Base-by-base conservation (phyloP, 352 stramenopile genomes). In the Phytophthora sp. region DNA sequence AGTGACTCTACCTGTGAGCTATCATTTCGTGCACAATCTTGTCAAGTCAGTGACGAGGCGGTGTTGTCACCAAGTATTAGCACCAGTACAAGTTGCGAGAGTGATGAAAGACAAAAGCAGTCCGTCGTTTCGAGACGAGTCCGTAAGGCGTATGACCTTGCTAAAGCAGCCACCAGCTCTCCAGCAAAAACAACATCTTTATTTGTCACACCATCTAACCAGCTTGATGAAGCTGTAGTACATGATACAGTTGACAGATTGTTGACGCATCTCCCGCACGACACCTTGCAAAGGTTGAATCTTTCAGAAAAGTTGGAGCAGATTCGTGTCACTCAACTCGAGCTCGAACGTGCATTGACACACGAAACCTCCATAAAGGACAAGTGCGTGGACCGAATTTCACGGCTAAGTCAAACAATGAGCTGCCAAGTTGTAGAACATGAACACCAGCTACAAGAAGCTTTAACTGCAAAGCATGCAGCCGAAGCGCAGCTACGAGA, bases 321-420 rank as follows among this genome's bases (percentile, higher is more conserved):
- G 30, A 76, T 91, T 26, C 54, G 55, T 23, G 20, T 48, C 1
- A 41, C 64, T 23, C 61, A 74, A 15, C 20, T 65, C 46, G 54
- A 87, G 3, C 27, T 79, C 18, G 75, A 89, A 18, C 68, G 66
- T 15, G 56, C 66, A 0, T 54, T 89, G 13, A 49, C 51, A 10
- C 69, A 86, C 24, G 78, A 87, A 20, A 67, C 56, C 2, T 80
- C 76, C 1, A 73, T 88, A 5, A 91, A 91, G 63, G 66, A 79
- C n/a, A 88, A 89, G 30, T 91, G 82, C 32, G 76, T 88, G 5
- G 79, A 86, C 28, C 76, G 79, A 8, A 91, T 91, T 38, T 84
- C 82, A 8, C 80, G 84, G 51, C 63, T 91, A 12, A 88, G 74
- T 35, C 82, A 91, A 37, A 87, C 77, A 1, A 86, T 91, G 68